A percentile compares a stretch with the other conserved stretches of the same genome.
Conservation (phyloP, 768 basidiomycete species). For the Cystobasidium ongulense region DNA sequence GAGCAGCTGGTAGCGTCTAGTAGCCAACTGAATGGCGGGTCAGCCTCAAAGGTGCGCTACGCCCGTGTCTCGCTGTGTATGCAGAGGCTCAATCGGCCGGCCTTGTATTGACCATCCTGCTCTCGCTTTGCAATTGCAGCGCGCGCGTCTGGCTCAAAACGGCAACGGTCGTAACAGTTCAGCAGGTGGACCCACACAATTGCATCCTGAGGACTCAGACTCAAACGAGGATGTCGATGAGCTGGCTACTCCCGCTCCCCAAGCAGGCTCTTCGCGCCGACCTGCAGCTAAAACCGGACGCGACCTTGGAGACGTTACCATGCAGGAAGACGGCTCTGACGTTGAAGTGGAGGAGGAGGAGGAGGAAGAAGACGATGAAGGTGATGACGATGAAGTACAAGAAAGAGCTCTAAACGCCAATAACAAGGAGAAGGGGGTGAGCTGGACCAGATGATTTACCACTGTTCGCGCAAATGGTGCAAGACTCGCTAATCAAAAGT, state of each 20-base stretch:
- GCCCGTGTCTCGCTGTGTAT: not conserved
- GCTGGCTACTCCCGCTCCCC: conserved; percentile 13
- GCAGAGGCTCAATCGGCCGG: not conserved
- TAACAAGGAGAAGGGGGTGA: not conserved
- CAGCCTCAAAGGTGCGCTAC: not conserved
- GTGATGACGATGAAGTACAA: not conserved
- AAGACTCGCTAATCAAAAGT: not conserved
- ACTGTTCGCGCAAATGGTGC: not conserved
- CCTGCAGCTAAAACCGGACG: not conserved
- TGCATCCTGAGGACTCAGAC: not conserved
- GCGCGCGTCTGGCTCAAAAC: not conserved
- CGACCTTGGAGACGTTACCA: not conserved
- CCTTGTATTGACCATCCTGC: not conserved
- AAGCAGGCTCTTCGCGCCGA: not conserved
- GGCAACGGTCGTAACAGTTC: not conserved
- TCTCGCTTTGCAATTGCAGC: not conserved
- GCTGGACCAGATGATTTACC: not conserved
- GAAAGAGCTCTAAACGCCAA: not conserved
- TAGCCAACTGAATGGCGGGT: not conserved
- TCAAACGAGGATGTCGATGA: conserved; percentile 5
- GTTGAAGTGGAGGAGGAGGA: not conserved
- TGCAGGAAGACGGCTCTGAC: conserved; percentile 3
- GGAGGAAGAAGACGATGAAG: conserved; percentile 1
- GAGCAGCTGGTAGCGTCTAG: not conserved
- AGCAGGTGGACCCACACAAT: not conserved